These are phyloP conservation scores for Juncus effusus DNA, from an alignment of 176 grass and related monocot genomes.

Conservation along the genomic window DNA sequence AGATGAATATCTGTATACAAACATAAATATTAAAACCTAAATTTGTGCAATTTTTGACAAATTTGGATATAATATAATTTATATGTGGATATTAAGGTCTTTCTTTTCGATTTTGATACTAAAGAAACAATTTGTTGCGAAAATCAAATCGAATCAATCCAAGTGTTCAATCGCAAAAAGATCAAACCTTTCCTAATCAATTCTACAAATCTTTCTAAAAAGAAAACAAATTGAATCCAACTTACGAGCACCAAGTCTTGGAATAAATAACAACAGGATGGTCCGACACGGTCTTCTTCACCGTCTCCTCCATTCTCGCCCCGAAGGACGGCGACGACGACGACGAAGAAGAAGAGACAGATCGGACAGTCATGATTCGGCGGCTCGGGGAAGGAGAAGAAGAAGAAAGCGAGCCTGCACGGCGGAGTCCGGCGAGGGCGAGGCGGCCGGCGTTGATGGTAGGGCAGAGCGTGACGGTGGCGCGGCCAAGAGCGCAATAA, in stretches of 20 bases:
- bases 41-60: neutral
- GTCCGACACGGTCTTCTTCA: conserved; percentile 57
- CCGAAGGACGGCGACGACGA: conserved; percentile 67
- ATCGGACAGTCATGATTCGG: conserved; percentile 9
- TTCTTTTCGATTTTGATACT: neutral
- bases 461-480: conserved; percentile 17
- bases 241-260: conserved; percentile 98
- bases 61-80: too few species aligned
- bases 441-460: neutral
- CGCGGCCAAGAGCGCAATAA: conserved; percentile 17
- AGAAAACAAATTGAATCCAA: neutral
- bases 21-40: conserved; percentile 9
- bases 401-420: neutral
- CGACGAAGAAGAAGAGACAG: conserved; percentile 27
- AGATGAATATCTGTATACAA: conserved; percentile 57
- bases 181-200: neutral
- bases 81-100: too few species aligned
- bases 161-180: neutral
- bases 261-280: conserved; percentile 86
- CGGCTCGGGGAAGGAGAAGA: conserved; percentile 26
- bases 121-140: neutral
- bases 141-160: neutral
- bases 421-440: neutral
- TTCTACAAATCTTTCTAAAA: neutral
- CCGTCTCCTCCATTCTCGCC: conserved; percentile 75